phyloP scores from a whole-genome alignment of 176 grass and related monocot genomes.

The Echinochloa phyllopogon region DNA sequence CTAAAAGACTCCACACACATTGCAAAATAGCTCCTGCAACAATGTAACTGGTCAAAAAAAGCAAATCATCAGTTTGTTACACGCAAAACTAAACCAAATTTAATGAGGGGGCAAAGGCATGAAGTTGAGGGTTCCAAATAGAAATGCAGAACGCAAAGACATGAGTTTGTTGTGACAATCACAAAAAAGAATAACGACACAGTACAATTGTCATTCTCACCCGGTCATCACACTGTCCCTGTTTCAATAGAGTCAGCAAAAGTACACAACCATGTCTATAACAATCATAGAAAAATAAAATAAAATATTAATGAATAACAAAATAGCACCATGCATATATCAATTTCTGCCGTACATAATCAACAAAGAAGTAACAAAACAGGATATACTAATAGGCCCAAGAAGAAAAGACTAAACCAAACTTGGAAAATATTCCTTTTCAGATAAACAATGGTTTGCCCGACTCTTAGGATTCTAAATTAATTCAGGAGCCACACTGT shows the following conservation, averaged over 20 bases:
- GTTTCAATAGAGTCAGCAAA: background rate
- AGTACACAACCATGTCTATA: background rate
- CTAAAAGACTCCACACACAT: conserved; percentile 76
- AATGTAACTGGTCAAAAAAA: conserved; percentile 59
- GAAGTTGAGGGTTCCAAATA: background rate
- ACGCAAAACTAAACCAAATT: background rate
- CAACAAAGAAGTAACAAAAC: conserved; percentile 23
- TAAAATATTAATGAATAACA: background rate
- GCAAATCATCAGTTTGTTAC: background rate
- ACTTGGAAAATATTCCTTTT: background rate
- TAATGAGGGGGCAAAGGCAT: background rate
- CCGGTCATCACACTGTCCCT: background rate
- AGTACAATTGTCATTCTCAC: background rate
- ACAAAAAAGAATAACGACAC: conserved; percentile 14
- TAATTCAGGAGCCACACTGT: background rate
- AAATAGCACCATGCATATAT: background rate
- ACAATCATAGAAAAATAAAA: background rate
- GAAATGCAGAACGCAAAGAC: conserved; percentile 2
- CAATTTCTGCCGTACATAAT: conserved; percentile 5
- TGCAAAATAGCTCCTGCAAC: conserved; percentile 76
- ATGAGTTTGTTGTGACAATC: background rate
- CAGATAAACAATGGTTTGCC: background rate
- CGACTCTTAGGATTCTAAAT: background rate
- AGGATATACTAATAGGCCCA: background rate
- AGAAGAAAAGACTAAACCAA: conserved; percentile 13